Conservation (phyloP, 805 yeast genomes). For the Candida silvatica region DNA sequence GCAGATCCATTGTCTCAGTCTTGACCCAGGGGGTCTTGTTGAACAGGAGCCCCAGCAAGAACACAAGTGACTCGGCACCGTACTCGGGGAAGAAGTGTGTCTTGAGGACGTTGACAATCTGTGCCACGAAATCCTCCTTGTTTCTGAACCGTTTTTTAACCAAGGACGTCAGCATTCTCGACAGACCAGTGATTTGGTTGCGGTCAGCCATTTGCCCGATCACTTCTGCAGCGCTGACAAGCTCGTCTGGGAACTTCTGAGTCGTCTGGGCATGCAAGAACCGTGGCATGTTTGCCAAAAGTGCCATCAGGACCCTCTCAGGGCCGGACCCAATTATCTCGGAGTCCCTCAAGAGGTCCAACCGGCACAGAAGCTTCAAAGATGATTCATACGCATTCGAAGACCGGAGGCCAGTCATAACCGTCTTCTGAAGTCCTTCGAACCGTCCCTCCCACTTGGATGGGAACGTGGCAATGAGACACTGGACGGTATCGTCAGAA, state of each 20-base stretch:
- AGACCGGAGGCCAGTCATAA: slow-evolving; percentile 79
- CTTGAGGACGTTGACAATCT: slow-evolving; percentile 64
- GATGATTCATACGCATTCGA: slow-evolving; percentile 73
- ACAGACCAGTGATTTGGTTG: slow-evolving; percentile 42
- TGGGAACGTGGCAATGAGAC: slow-evolving; percentile 82
- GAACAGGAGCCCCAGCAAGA: slow-evolving; percentile 69
- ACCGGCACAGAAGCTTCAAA: slow-evolving; percentile 60
- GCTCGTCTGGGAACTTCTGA: slow-evolving; percentile 40
- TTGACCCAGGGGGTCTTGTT: slow-evolving; percentile 77
- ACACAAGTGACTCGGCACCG: slow-evolving; percentile 66
- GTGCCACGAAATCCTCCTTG: slow-evolving; percentile 82
- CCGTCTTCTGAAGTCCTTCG: slow-evolving; percentile 75
- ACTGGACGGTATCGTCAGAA: slow-evolving; percentile 75
- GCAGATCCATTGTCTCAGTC: slow-evolving; percentile 65
- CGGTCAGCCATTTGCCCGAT: slow-evolving; percentile 53
- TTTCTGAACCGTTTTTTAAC: slow-evolving; percentile 76
- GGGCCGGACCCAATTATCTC: slow-evolving; percentile 70
- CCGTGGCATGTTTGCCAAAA: slow-evolving; percentile 76
- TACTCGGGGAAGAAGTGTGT: slow-evolving; percentile 62
- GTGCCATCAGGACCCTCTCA: slow-evolving; percentile 58
- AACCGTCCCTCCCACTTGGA: slow-evolving; percentile 93
- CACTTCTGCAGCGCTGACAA: slow-evolving; percentile 43
- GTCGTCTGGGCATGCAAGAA: slow-evolving; percentile 73
- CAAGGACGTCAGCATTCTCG: slow-evolving; percentile 69
- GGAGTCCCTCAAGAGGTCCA: slow-evolving; percentile 60